Base-by-base conservation (phyloP, 164 flowering plant species). In the Annona cherimola region DNA sequence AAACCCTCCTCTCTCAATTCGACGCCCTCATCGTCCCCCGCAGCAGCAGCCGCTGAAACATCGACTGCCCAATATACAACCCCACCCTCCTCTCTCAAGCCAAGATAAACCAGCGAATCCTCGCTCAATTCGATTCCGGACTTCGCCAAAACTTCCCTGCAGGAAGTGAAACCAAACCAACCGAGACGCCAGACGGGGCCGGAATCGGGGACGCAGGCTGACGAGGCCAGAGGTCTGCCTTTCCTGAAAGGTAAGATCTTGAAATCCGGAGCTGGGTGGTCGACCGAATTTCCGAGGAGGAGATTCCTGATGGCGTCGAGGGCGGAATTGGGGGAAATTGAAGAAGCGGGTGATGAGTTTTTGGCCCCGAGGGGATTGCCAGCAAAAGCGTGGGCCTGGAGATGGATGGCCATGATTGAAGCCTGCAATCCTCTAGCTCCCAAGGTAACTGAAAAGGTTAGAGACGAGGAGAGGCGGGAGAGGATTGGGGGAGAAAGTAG, bases 11-110 rank as follows among this genome's bases (percentile, higher is more conserved):
- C 82, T n/a, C 83, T 85, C 20, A 87, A 74, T 72, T 85, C 87
- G 73, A 54, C 39, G 69, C 72, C 86, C 79, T 81, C 68, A 45
- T 71, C 68, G 66, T 68, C 70, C 8, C 19, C 69, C 64, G 76
- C 86, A 12, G 65, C 85, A 5, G 42, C 69, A 66, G 76, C 86
- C 11, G 65, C 85, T 42, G 88, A 74, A 41, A 89, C 85, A 81
- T 92, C 99, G 66, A 88, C 77, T 3, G 85, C 99, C 98, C 98
- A 95, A 76, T 84, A 94, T 6, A 88, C 83, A 40, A 75, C 81
- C 74, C 82, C 92, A 0, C 50, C 46, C 60, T 75, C 86, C 54
- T 72, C 68, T 66, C 73, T 39, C 35, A 83, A 81, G 3, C 98
- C 99, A 74, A 95, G 64, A 78, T 91, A 92, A 40, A 92, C 92